Percentiles rank a stretch among this genome's conserved stretches.
Evolutionary conservation across 768 basidiomycete species (phyloP).

Genomic region (Pleurotus eryngii): DNA sequence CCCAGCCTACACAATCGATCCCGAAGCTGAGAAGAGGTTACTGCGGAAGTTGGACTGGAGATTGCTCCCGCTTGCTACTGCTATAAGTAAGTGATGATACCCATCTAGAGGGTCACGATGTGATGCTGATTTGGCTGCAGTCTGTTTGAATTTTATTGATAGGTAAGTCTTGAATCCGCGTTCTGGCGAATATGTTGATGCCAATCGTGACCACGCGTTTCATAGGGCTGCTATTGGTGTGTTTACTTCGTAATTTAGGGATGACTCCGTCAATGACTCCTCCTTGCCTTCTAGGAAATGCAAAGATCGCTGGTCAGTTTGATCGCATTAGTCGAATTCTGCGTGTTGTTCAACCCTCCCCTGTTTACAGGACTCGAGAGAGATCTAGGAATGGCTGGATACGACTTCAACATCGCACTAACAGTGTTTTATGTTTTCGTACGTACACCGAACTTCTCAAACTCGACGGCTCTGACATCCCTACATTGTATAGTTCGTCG

Average conservation of each 20-base stretch:
- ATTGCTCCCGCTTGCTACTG: slow-evolving; percentile 34
- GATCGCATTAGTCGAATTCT: background rate
- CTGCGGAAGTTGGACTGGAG: slow-evolving; percentile 31
- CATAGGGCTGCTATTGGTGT: slow-evolving; percentile 20
- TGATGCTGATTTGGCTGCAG: slow-evolving; percentile 13
- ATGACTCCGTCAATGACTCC: background rate
- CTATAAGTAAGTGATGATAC: slow-evolving; percentile 17
- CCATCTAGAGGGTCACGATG: too few species aligned
- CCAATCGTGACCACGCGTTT: background rate
- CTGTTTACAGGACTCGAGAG: slow-evolving; percentile 30
- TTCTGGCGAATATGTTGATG: background rate
- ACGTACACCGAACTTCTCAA: background rate
- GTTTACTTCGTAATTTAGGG: background rate
- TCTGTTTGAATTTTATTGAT: slow-evolving; percentile 37
- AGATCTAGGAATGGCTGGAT: slow-evolving; percentile 37
- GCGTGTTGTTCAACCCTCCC: background rate
- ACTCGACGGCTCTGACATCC: background rate
- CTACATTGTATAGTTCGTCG: slow-evolving; percentile 26
- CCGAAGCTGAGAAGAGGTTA: slow-evolving; percentile 29
- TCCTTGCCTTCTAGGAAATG: slow-evolving; percentile 20
- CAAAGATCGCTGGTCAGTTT: slow-evolving; percentile 27
- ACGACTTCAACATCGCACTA: slow-evolving; percentile 38
- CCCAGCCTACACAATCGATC: slow-evolving; percentile 21
- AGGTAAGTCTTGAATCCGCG: slow-evolving; percentile 17
- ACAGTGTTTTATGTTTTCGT: slow-evolving; percentile 41